A percentile compares a stretch with the other conserved stretches of the same genome.
Conservation (phyloP, 495 filamentous ascomycete genomes). For the Hypoxylon crocopeplum region DNA sequence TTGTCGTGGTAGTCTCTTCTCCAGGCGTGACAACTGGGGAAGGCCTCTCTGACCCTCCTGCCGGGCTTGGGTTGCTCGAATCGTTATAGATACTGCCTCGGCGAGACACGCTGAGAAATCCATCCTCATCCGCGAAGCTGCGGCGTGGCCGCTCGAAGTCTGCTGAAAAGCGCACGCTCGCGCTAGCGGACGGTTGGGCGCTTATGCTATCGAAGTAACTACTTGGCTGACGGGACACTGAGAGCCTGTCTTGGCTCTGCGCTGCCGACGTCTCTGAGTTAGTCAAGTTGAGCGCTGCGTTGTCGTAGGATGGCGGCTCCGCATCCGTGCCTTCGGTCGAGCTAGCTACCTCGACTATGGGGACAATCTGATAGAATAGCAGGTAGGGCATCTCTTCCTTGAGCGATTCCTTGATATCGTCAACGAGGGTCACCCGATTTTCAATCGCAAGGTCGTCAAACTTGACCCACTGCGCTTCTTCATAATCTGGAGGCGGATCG, state of each 20-base stretch:
- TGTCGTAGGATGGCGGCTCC: constrained; percentile 63
- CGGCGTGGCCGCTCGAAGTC: constrained; percentile 46
- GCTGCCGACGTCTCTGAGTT: constrained; percentile 27
- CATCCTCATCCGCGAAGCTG: constrained; percentile 48
- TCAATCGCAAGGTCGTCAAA: constrained; percentile 81
- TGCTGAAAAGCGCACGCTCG: constrained; percentile 50
- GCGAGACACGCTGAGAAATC: constrained; percentile 45
- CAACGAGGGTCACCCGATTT: constrained; percentile 71
- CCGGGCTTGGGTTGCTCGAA: constrained; percentile 47
- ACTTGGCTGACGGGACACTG: constrained; percentile 45
- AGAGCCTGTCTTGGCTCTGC: constrained; percentile 31
- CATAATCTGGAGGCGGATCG: constrained; percentile 58
- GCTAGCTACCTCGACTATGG: constrained; percentile 73
- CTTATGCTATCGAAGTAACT: constrained; percentile 49
- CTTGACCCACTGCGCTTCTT: constrained; percentile 79
- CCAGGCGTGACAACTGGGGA: constrained; percentile 52
- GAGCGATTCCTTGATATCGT: constrained; percentile 75
- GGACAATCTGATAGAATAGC: constrained; percentile 92
- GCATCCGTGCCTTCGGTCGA: constrained; percentile 58
- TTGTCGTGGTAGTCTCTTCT: constrained; percentile 58
- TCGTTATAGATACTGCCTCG: constrained; percentile 58
- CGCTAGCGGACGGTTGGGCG: constrained; percentile 38
- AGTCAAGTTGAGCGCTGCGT: constrained; percentile 48
- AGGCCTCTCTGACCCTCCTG: constrained; percentile 44
- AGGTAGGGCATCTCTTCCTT: constrained; percentile 91